Evolutionary conservation across 164 flowering plant genomes (phyloP), one percentile per base, ranked within the genome.

Genomic region (Euptelea pleiosperma): DNA sequence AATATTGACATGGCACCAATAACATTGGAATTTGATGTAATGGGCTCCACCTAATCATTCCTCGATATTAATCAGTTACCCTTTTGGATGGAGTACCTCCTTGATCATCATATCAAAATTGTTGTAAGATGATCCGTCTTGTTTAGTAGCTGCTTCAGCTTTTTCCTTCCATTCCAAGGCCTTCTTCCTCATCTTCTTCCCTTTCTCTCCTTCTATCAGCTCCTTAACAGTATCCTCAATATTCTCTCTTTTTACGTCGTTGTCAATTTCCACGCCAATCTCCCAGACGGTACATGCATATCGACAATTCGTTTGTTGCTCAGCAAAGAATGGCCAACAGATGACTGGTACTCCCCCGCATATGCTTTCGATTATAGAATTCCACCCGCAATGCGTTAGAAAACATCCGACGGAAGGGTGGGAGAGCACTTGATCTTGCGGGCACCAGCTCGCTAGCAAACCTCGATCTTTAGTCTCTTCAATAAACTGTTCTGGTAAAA

Each of bases 351-450:
- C 71, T 0, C 78, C 82, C 1, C 41, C 56, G n/a, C 64, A 57
- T 3, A 76, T 42, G 19, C 67, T 69, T 36, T 79, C 81, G 31
- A 74, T 0, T 4, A 42, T 72, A 2, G 83, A 79, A 42, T 79
- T 79, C 83, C 80, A 79, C 8, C 83, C 81, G 21, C 67, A 49
- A 48, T 79, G 81, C 0, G 77, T 70, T 37, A 74, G 24, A 30
- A 77, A 77, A 10, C 44, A 70, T 4, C 73, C 79, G 0, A 74
- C 43, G 0, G 83, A 57, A 2, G 75, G 72, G 33, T 79, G 79
- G 0, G 44, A 30, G 2, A 79, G 59, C 37, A 77, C 81, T 39
- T 64, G 31, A 3, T 63, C 67, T 60, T 79, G 83, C 0, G 73
- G 57, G 37, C 77, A 74, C 81, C 81, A 79, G 19, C 49, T 56